phyloP scores from a whole-genome alignment of 768 basidiomycete species.

The Suillus variegatus region DNA sequence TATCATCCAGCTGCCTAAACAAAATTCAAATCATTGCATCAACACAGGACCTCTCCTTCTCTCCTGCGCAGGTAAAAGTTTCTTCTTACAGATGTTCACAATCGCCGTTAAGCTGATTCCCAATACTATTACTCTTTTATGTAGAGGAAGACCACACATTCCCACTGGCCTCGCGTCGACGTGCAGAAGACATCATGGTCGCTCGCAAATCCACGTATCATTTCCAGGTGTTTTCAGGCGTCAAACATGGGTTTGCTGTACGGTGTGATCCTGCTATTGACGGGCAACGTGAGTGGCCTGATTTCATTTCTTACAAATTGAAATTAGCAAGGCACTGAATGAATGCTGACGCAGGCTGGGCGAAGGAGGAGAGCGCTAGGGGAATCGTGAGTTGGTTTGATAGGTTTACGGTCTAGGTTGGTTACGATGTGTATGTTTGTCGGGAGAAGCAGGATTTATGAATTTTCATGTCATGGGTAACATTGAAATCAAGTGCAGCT shows the following conservation, averaged over 20 bases:
- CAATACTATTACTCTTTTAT: constrained; percentile 8
- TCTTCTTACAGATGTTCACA: neutral
- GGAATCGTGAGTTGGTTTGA: constrained; percentile 50
- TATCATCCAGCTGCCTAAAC: neutral
- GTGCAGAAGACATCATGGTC: constrained; percentile 56
- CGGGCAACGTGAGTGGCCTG: constrained; percentile 19
- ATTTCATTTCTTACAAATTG: too few relatives aligned
- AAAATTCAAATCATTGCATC: neutral
- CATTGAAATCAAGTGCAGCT: neutral
- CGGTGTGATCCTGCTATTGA: constrained; percentile 18
- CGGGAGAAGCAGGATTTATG: neutral
- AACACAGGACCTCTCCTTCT: constrained; percentile 21
- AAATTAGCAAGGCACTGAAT: neutral
- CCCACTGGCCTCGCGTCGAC: constrained; percentile 46
- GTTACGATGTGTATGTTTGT: neutral
- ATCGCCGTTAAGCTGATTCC: neutral
- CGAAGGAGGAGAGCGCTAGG: constrained; percentile 56
- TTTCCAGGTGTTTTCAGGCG: constrained; percentile 54
- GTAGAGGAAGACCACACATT: constrained; percentile 56
- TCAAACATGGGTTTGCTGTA: constrained; percentile 29
- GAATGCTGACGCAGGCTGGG: constrained; percentile 44
- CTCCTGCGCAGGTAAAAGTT: constrained; percentile 23
- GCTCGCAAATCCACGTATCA: constrained; percentile 50
- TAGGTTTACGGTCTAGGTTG: constrained; percentile 31
- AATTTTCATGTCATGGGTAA: neutral